A percentile compares a stretch with the other conserved stretches of the same genome.
Evolutionary conservation across 805 yeast genomes (phyloP).

Genomic region (Wickerhamomyces queroliae): DNA sequence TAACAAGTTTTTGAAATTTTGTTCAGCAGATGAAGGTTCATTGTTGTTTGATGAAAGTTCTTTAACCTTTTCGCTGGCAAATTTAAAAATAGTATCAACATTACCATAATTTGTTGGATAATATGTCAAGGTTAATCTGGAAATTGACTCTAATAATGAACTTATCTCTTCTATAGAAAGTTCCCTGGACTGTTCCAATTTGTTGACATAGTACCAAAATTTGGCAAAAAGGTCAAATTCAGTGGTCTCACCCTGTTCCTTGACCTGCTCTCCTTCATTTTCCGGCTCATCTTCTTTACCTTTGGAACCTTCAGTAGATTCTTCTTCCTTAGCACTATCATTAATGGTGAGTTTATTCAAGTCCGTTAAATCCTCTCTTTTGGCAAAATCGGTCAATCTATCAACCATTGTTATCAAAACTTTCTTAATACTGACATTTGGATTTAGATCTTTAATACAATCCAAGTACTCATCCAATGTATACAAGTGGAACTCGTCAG

Average conservation of each 20-base stretch:
- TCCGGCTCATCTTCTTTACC: slow-evolving; percentile 11
- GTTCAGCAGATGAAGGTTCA: slow-evolving; percentile 21
- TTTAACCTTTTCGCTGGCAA: slow-evolving; percentile 37
- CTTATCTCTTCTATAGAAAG: slow-evolving; percentile 64
- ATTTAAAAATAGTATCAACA: slow-evolving; percentile 55
- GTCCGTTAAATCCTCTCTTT: slow-evolving; percentile 27
- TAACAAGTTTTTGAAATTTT: slow-evolving; percentile 40
- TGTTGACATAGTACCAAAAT: slow-evolving; percentile 61
- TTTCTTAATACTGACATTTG: slow-evolving; percentile 61
- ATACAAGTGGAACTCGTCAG: slow-evolving; percentile 81
- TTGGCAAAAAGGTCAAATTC: slow-evolving; percentile 55
- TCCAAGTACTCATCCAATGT: slow-evolving; percentile 65
- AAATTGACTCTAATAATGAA: slow-evolving; percentile 57
- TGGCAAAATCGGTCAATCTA: slow-evolving; percentile 53
- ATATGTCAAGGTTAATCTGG: slow-evolving; percentile 57
- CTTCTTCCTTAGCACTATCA: slow-evolving; percentile 9
- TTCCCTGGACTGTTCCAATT: slow-evolving; percentile 49
- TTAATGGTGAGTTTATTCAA: slow-evolving; percentile 14
- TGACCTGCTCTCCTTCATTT: slow-evolving; percentile 3
- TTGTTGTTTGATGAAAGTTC: slow-evolving; percentile 25
- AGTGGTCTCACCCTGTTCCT: slow-evolving; percentile 7
- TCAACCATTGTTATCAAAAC: slow-evolving; percentile 68
- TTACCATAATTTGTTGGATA: slow-evolving; percentile 58
- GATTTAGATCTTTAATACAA: slow-evolving; percentile 61
- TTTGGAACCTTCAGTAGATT: slow-evolving; percentile 8